Base-by-base conservation (phyloP, 2,329 filamentous ascomycete species). In the Aspergillus alliaceus region DNA sequence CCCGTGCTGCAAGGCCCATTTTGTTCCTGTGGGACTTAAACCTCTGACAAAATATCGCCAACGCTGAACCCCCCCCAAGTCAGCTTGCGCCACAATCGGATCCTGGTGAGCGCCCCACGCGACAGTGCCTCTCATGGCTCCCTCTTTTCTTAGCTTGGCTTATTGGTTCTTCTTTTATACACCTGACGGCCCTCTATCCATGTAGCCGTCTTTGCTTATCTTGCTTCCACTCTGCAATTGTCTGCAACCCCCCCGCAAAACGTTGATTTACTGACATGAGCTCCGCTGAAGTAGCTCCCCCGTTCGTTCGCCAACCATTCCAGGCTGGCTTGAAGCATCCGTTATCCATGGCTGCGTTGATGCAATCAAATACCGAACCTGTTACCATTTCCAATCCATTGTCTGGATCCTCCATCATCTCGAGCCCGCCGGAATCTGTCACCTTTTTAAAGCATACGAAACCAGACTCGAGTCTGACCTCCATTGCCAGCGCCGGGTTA, bases 51-150 rank as follows among this genome's bases (percentile, higher is more conserved):
- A 56, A 58, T 53, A 44, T 59, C 57, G 61, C 59, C 64, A 70
- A 62, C 72, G 72, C 72, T 75, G 72, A 75, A 72, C 66, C 34
- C 46, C 63, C 62, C 69, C 66, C 39, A 66, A 20, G 66, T 76
- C 73, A 77, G 74, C 74, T 77, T 77, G 74, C 75, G 75, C 75
- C 74, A 77, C 75, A 76, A 72, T 75, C 66, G 66, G 66, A 65
- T 69, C 66, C 65, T 70, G 69, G 71, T 72, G 65, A 71, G 69
- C 71, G 68, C 69, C 72, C 70, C 69, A 72, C 71, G 71, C 68
- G 65, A 68, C 68, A 58, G 58, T 60, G 57, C 62, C 59, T 63
- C 60, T 59, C 25, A 54, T 62, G 55, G 48, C 47, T 37, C 44
- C 55, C 24, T 31, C 20, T 47, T 27, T 14, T 57, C 47, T 20